phyloP scores from a whole-genome alignment of 805 yeast genomes.

The Candida maesae region DNA sequence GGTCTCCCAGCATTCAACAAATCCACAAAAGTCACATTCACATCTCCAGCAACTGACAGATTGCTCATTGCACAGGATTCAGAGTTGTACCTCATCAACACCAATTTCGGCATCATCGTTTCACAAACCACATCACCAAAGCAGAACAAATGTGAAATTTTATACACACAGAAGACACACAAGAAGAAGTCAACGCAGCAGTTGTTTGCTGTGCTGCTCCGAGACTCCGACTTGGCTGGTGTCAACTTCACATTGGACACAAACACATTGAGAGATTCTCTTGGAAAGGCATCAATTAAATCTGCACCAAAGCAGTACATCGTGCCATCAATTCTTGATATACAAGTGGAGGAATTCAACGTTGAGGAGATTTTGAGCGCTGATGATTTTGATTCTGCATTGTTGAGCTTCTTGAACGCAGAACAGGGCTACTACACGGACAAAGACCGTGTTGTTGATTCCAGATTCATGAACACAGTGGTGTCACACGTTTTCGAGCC shows the following conservation, averaged over 20 bases:
- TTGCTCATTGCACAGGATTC: conserved; percentile 22
- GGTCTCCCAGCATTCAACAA: conserved; percentile 1
- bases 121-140: conserved; percentile 17
- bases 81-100: conserved; percentile 36
- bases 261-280: conserved; percentile 62
- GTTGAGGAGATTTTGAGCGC: conserved; percentile 24
- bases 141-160: conserved; percentile 14
- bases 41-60: conserved; percentile 27
- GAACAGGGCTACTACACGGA: conserved; percentile 55
- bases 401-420: conserved; percentile 31
- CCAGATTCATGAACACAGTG: conserved; percentile 45
- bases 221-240: conserved; percentile 26
- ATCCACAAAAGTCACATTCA: conserved; percentile 11
- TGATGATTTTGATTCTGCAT: conserved; percentile 29
- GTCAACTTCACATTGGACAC: conserved; percentile 54
- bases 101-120: conserved; percentile 27
- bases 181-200: conserved; percentile 12
- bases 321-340: conserved; percentile 28
- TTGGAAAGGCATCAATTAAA: conserved; percentile 50
- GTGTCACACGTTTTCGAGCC: conserved; percentile 38
- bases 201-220: conserved; percentile 19
- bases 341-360: conserved; percentile 15
- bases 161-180: conserved; percentile 9
- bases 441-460: conserved; percentile 61
- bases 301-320: conserved; percentile 10